Evolutionary conservation across 371 early-diverging fungal genomes (phyloP).

Genomic region (Apophysomyces sp.): DNA sequence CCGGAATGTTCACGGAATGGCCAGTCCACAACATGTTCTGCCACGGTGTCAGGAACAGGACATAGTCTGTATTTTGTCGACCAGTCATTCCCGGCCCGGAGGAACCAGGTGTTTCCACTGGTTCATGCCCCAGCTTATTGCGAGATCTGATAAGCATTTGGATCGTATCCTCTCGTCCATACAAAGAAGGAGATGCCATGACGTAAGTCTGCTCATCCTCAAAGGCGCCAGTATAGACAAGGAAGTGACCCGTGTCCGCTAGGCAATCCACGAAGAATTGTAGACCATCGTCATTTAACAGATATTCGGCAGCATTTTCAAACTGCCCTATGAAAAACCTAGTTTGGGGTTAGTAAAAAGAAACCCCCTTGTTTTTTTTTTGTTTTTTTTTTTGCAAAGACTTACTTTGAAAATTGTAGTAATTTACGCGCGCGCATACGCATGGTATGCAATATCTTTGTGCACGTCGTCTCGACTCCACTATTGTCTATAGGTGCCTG

Average conservation of each 20-base stretch:
- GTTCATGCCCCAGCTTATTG: constrained; percentile 19
- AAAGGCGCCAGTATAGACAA: constrained; percentile 65
- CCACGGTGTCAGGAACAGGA: constrained; percentile 55
- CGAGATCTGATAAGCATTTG: constrained; percentile 29
- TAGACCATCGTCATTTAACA: constrained; percentile 54
- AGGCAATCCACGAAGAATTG: constrained; percentile 55
- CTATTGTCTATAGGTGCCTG: constrained; percentile 20
- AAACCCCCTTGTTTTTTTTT: not conserved
- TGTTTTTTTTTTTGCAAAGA: not conserved
- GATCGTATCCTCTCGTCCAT: constrained; percentile 33
- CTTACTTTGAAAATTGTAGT: constrained; percentile 59
- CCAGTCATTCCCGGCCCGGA: not conserved
- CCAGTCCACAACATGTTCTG: constrained; percentile 63
- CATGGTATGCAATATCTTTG: constrained; percentile 61
- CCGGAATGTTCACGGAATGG: constrained; percentile 35
- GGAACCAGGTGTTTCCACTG: constrained; percentile 10
- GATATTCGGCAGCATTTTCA: constrained; percentile 76
- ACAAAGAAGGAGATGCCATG: constrained; percentile 50
- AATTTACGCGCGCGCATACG: constrained; percentile 65
- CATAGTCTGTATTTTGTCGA: constrained; percentile 39
- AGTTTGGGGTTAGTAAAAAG: not conserved
- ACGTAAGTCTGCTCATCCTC: constrained; percentile 66
- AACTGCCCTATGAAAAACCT: constrained; percentile 65
- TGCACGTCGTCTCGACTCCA: constrained; percentile 30
- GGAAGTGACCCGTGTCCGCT: constrained; percentile 63